These are phyloP conservation scores for Lactifluus piperatus DNA, from an alignment of 768 basidiomycete genomes.

Conservation along the genomic window DNA sequence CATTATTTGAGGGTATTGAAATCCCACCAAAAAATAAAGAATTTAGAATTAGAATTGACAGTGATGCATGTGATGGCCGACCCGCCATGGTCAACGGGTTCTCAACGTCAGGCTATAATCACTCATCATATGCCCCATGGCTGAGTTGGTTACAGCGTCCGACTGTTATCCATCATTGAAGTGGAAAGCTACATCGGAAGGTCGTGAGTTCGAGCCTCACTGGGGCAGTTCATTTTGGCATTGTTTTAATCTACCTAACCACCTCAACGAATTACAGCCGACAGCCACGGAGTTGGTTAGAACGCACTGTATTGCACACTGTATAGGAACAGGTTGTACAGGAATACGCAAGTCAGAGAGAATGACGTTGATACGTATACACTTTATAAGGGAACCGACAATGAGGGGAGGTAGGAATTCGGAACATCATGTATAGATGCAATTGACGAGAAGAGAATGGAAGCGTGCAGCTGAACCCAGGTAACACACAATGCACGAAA, in stretches of 20 bases:
- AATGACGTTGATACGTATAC: conserved; percentile 11
- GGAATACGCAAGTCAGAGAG: conserved; percentile 8
- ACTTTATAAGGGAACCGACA: conserved; percentile 8
- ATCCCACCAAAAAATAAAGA: too few species aligned
- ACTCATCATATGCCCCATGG: conserved; percentile 47
- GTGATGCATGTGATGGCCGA: too few species aligned
- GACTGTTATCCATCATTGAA: conserved; percentile 43
- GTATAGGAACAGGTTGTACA: conserved; percentile 16
- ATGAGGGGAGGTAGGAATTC: neutral
- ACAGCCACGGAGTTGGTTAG: neutral
- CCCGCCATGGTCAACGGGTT: neutral
- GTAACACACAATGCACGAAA: conserved; percentile 3
- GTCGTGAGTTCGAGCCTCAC: conserved; percentile 65
- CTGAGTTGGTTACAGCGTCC: conserved; percentile 75
- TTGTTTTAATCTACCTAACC: neutral
- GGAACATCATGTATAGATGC: conserved; percentile 17
- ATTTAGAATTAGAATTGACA: too few species aligned
- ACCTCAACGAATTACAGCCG: neutral
- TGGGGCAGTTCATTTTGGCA: conserved; percentile 35
- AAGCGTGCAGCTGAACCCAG: conserved; percentile 2
- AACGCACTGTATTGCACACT: conserved; percentile 16
- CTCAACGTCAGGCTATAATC: neutral
- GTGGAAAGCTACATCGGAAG: conserved; percentile 41
- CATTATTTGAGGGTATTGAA: neutral
- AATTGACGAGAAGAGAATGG: conserved; percentile 2